Evolutionary conservation across 768 basidiomycete species (phyloP), one percentile per base, ranked within the genome.

Genomic region (Pisolithus albus): DNA sequence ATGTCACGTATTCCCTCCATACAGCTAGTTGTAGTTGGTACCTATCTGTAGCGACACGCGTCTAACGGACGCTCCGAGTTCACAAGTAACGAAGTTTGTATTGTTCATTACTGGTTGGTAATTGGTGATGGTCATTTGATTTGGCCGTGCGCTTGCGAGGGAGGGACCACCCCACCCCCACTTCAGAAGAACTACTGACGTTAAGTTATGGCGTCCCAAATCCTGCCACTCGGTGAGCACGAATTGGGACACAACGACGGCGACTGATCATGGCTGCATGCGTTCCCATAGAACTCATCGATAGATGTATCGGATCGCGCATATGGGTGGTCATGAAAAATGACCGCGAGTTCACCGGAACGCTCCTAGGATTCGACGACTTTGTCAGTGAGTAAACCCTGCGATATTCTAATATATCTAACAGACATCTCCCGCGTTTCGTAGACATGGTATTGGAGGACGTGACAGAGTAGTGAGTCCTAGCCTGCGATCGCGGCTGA

Each of bases 291-390:
- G 95, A 98, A 68, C 78, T 99, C 41, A 95, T 99, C 62, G 95
- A 99, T 69, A 81, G 89, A 66, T 97, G 95, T 65, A 98, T 97
- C 66, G 95, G 95, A 51, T 95, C 92, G 32, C 82, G 83, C 46
- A 94, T 98, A 64, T 96, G 92, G 91, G 95, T 98, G 61, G 83
- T 98, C 67, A 97, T 96, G 92, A 98, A 97, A 74, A 85, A 79
- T 60, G 93, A 99, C 55, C 86, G 92, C 43, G 95, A 99, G 72
- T 99, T 97, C 71, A 90, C 88, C 21, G 95, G 95, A 10, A 96
- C 84, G 3, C 75, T 99, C 39, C 77, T 95, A 32, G 95, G 95
- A 2, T 99, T 99, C 61, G 95, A 99, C 66, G 95, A 99, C 71
- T 99, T 95, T 69, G 95, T 99, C 69, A 99, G 95, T 97, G 67